Base-by-base conservation (phyloP, 192 early-diverging fungal genomes). In the Podochytrium sp. region DNA sequence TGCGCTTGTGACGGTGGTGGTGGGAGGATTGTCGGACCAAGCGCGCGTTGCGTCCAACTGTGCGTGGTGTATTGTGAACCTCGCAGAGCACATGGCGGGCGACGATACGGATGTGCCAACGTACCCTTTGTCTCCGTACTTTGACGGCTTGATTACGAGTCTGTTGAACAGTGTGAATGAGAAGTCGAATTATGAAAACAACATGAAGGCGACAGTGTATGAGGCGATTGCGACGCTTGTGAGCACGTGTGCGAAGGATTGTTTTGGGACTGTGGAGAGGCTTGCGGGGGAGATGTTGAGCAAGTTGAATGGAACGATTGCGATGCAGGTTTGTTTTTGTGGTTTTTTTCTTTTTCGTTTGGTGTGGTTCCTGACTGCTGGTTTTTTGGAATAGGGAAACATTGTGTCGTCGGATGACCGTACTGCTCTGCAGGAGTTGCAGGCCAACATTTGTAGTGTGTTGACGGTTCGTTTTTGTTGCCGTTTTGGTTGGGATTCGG, bases 41-140 rank as follows among this genome's bases (percentile, higher is more conserved):
- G 90, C 92, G 57, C 91, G 96, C 41, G 93, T 99, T 73, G 93
- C 95, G 6, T 86, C 92, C 23, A 98, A 95, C 86, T 98, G 96
- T 84, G 96, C 95, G 68, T 97, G 96, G 95, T 91, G 94, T 3
- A 74, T 99, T 68, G 97, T 97, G 86, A 95, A 92, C 70, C 84
- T 99, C 57, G 89, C 94, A 49, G 95, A 98, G 80, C 90, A 92
- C 75, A 79, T 94, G 38, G 87, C 86, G 55, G 76, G 71, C 25
- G 79, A 85, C 43, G 85, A 88, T 25, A 55, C 68, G 12, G 86
- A 90, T 23, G 81, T 83, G 1, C 81, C 84, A 0, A 90, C 94
- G 1, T 92, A 89, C 67, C 65, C 83, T 7, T 84, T 99, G 52
- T 95, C 94, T 2, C 78, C 83, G 27, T 98, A 90, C 84, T 98